Base-by-base conservation (phyloP, 2,329 filamentous ascomycete genomes). In the Sclerotinia glacialis region DNA sequence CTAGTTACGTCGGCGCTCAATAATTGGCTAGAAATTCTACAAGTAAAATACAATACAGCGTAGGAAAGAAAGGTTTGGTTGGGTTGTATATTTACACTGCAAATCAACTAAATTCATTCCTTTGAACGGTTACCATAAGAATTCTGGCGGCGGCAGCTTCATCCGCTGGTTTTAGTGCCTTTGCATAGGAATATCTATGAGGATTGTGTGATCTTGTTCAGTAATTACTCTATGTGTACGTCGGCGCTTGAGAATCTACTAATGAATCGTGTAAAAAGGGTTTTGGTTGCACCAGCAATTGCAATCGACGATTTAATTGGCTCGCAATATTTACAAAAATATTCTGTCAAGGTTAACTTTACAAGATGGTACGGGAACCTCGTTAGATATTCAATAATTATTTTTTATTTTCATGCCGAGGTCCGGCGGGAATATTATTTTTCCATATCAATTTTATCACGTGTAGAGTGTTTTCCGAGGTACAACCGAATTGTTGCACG, bases 401-500 rank as follows among this genome's bases (percentile, higher is more conserved):
- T 31, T 8, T 21, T 44, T 21, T 0, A 14, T 21, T 18, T 6
- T 9, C 3, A 11, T 34, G 42, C 56, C 56, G 56, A 59, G 56
- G 56, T 14, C 34, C 56, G 56, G 42, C 18, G 0, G 55, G 42
- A 59, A 9, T n/a, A 59, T 28, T 0, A 7, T n/a, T 59, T 34
- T 59, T 47, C 42, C 42, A 34, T 21, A 28, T 47, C 40, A 46
- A 26, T 11, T 34, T 23, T 59, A 5, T 34, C 26, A 16, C 56
- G 18, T 34, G 21, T 23, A 18, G 14, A 1, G 6, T 0, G 0
- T 0, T 5, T 23, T 34, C 56, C 56, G 56, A 26, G 42, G 21
- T 59, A 34, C 42, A 23, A 59, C 42, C 42, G 56, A 7, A 16
- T 31, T 59, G 56, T 59, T 59, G 56, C 56, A 59, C 21, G 21